phyloP scores from a whole-genome alignment of 2,329 filamentous ascomycete species.

The Xylariaceae sp. region DNA sequence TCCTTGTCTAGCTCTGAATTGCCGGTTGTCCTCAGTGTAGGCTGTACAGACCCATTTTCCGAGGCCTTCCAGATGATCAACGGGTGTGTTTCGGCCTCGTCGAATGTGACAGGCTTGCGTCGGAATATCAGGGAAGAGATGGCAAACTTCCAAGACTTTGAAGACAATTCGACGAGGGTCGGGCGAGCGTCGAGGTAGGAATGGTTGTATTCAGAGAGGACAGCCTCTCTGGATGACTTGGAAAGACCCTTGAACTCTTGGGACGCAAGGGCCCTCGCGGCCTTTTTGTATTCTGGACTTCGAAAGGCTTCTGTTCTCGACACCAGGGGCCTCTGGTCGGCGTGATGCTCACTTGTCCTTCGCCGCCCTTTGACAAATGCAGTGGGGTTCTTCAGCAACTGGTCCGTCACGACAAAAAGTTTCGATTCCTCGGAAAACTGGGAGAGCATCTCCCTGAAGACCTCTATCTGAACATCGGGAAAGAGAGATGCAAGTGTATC shows the following conservation, averaged over 20 bases:
- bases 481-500: conserved; percentile 68
- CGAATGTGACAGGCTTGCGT: conserved; percentile 50
- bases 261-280: conserved; percentile 63
- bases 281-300: conserved; percentile 61
- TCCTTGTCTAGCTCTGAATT: conserved; percentile 61
- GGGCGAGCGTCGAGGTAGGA: conserved; percentile 69
- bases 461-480: conserved; percentile 75
- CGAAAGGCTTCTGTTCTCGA: conserved; percentile 63
- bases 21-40: conserved; percentile 62
- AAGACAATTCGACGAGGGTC: conserved; percentile 63
- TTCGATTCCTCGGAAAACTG: conserved; percentile 73
- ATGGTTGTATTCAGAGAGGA: conserved; percentile 76
- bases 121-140: conserved; percentile 67
- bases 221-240: conserved; percentile 69
- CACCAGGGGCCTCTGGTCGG: conserved; percentile 34
- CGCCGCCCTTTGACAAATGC: conserved; percentile 68
- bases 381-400: conserved; percentile 66
- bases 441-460: conserved; percentile 75
- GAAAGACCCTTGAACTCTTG: conserved; percentile 74
- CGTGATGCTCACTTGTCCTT: conserved; percentile 29
- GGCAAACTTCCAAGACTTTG: conserved; percentile 73
- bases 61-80: conserved; percentile 58
- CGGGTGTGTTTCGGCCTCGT: conserved; percentile 56
- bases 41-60: conserved; percentile 52
- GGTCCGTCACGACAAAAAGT: conserved; percentile 72